Evolutionary conservation across 1,139 yeast genomes (phyloP).

Genomic region (Blastobotrys petasosporus): DNA sequence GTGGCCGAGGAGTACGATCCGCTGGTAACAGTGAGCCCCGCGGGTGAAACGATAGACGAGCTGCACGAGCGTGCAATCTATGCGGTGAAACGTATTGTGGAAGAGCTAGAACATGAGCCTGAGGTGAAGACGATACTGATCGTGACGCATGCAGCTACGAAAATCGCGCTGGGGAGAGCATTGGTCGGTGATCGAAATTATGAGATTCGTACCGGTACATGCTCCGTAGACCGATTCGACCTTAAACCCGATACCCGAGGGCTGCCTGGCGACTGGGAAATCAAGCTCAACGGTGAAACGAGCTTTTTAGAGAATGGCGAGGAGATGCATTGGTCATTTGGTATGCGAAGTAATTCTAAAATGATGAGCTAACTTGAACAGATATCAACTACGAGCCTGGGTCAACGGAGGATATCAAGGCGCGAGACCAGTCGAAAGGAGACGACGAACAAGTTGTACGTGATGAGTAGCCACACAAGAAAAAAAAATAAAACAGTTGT

Average conservation of each 20-base stretch:
- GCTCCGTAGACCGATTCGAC: conserved; percentile 53
- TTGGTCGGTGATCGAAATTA: conserved; percentile 47
- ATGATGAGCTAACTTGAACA: conserved; percentile 9
- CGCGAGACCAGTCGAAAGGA: conserved; percentile 14
- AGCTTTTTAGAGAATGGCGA: conserved; percentile 68
- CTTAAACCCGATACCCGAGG: conserved; percentile 38
- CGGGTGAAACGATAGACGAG: conserved; percentile 64
- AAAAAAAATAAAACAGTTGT: background rate
- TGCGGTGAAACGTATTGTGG: conserved; percentile 49
- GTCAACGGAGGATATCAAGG: conserved; percentile 58
- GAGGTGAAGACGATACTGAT: conserved; percentile 51
- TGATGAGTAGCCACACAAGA: conserved; percentile 4
- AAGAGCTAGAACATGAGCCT: conserved; percentile 46
- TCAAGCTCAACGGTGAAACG: conserved; percentile 61
- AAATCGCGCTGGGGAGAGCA: conserved; percentile 70
- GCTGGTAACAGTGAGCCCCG: conserved; percentile 49
- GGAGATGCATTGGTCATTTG: conserved; percentile 88
- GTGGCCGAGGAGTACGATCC: conserved; percentile 39
- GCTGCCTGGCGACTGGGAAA: conserved; percentile 44
- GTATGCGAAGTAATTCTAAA: conserved; percentile 28
- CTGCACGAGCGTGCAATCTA: conserved; percentile 49
- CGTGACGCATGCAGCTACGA: conserved; percentile 80
- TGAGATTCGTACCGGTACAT: conserved; percentile 48
- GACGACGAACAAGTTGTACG: conserved; percentile 23
- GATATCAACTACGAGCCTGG: conserved; percentile 62